Base-by-base conservation (phyloP, 2,329 filamentous ascomycete genomes). In the Plectosphaerella plurivora region DNA sequence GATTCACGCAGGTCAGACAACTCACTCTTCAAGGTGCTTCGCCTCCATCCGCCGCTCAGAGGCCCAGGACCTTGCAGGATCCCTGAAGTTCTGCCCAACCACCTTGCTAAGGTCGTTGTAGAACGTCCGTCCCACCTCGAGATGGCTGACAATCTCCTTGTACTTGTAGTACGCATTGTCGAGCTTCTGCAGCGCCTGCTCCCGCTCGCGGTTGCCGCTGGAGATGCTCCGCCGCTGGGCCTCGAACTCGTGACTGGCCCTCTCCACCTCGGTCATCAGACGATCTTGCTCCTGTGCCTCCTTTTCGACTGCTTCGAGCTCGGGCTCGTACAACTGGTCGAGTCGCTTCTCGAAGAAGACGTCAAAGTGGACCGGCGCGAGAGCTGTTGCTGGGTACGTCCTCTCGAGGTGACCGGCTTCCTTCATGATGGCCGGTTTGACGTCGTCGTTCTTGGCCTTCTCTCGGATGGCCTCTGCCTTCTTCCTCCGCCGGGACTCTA, bases 71-170 rank as follows among this genome's bases (percentile, higher is more conserved):
- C 85, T 86, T 36, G 89, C 88, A 52, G 77, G 68, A 59, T 97
- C 93, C 16, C 91, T 79, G 67, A 97, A 97, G 10, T 86, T 79
- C 37, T 74, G 74, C 1, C 84, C 87, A 1, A 96, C 89, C 56
- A 97, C 91, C 69, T 88, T 89, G 46, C 88, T 89, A 5, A 99
- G 78, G 64, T 97, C 92, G 60, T 99, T 99, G 74, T 97, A 99
- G 66, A 99, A 99, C 67, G 94, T 97, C 50, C 93, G 79, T 1
- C 91, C 94, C 0, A 88, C 89, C 59, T 97, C 93, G 3, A 97
- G 78, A 64, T 97, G 96, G 58, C 83, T 89, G 53, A 96, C 84
- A 52, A 97, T 90, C 67, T 99, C 93, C 71, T 96, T 96, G 75
- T 97, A 97, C 71, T 93, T 95, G 69, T 91, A 85, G 66, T 96